phyloP scores from a whole-genome alignment of 2,329 filamentous ascomycete genomes.

The Teratosphaeria viscida region DNA sequence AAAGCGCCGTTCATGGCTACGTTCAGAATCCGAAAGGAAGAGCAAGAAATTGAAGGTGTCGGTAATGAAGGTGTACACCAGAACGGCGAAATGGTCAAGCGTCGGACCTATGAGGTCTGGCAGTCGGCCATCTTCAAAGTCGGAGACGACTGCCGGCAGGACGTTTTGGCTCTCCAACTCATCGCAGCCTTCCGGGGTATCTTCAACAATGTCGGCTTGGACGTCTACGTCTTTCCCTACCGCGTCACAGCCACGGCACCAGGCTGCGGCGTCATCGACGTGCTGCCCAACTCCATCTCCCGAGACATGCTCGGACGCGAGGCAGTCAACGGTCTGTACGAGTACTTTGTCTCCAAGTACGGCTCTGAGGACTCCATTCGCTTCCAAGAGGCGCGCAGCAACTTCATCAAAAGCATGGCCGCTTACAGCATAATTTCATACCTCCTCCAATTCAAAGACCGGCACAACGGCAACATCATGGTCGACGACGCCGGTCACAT shows the following conservation, averaged over 20 bases:
- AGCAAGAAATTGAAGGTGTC: slow-evolving; percentile 20
- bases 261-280: slow-evolving; percentile 95
- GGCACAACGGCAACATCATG: slow-evolving; percentile 99
- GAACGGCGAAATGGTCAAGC: slow-evolving; percentile 20
- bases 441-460: slow-evolving; percentile 95
- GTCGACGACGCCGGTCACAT: slow-evolving; percentile 95
- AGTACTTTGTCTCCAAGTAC: slow-evolving; percentile 97
- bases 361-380: slow-evolving; percentile 89
- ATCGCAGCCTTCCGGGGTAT: slow-evolving; percentile 96
- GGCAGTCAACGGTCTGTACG: slow-evolving; percentile 94
- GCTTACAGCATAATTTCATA: slow-evolving; percentile 97
- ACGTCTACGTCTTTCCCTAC: slow-evolving; percentile 95
- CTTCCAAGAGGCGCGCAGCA: slow-evolving; percentile 89
- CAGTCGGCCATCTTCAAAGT: slow-evolving; percentile 99
- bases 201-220: slow-evolving; percentile 86
- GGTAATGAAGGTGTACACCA: slow-evolving; percentile 8
- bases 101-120: slow-evolving; percentile 76
- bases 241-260: slow-evolving; percentile 94
- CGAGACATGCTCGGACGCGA: slow-evolving; percentile 97
- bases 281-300: slow-evolving; percentile 93
- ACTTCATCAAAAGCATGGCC: slow-evolving; percentile 99
- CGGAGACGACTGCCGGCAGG: slow-evolving; percentile 94
- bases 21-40: slow-evolving; percentile 85
- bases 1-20: slow-evolving; percentile 99
- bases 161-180: slow-evolving; percentile 93